These are phyloP conservation scores for Haberlea rhodopensis DNA, from an alignment of 257 asterid genomes.

Conservation along the genomic window DNA sequence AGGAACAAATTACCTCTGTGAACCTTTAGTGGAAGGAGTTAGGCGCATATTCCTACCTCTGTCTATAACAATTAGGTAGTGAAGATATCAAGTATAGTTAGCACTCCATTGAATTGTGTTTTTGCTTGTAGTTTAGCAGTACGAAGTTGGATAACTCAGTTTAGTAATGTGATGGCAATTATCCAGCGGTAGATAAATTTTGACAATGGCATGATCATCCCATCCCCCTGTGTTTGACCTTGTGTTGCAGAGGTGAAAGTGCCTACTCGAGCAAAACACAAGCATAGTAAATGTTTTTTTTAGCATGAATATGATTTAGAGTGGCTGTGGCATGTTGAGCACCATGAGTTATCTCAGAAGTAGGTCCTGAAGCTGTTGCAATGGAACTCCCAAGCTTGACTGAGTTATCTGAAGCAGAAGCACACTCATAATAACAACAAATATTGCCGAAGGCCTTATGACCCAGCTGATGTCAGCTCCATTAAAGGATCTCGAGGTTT, in stretches of 20 bases:
- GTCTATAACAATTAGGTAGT: constrained; percentile 6
- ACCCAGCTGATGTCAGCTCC: too few relatives aligned
- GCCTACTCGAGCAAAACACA: constrained; percentile 36
- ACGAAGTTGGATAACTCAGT: constrained; percentile 41
- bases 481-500: too few relatives aligned
- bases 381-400: too few relatives aligned
- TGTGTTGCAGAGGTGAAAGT: constrained; percentile 75
- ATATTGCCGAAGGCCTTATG: too few relatives aligned
- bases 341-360: constrained; percentile 24
- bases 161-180: constrained; percentile 48
- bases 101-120: not conserved
- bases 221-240: constrained; percentile 75
- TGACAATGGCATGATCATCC: constrained; percentile 62
- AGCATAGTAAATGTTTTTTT: constrained; percentile 35
- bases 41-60: not conserved
- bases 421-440: too few relatives aligned
- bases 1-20: not conserved
- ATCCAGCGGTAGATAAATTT: constrained; percentile 55
- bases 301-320: constrained; percentile 32
- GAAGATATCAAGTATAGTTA: constrained; percentile 27
- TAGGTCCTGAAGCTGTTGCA: too few relatives aligned
- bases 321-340: constrained; percentile 34
- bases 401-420: too few relatives aligned
- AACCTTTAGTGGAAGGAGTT: constrained; percentile 9
- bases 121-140: constrained; percentile 35